phyloP scores from a whole-genome alignment of 164 flowering plant genomes.

The Piper betle region DNA sequence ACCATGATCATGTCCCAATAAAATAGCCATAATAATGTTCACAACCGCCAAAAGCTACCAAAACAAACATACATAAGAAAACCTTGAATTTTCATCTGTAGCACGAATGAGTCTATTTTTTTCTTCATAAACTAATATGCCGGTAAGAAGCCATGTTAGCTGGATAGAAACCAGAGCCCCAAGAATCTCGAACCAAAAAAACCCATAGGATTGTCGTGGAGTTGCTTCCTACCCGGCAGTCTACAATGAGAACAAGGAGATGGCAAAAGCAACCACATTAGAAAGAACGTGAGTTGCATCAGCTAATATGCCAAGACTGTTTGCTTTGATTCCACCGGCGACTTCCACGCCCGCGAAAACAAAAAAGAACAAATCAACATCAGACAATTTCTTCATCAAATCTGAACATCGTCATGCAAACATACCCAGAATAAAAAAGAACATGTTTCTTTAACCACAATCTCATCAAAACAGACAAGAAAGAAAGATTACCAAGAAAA shows the following conservation, averaged over 20 bases:
- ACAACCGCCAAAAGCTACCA: conserved; percentile 36
- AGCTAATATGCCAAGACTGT: background rate
- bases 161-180: background rate
- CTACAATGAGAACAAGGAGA: conserved; percentile 2
- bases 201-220: background rate
- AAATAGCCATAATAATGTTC: conserved; percentile 29
- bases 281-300: conserved; percentile 2
- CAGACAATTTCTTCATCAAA: conserved; percentile 27
- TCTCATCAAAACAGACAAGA: no score
- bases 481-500: no score
- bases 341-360: background rate
- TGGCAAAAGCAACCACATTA: background rate
- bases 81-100: conserved; percentile 24
- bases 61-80: conserved; percentile 32
- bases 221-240: conserved; percentile 2
- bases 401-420: conserved; percentile 22
- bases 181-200: background rate
- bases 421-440: no score
- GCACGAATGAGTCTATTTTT: conserved; percentile 20
- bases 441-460: no score
- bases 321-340: conserved; percentile 3
- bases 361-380: conserved; percentile 9
- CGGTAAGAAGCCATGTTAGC: conserved; percentile 7
- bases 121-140: conserved; percentile 37
- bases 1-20: conserved; percentile 23